Base-by-base conservation (phyloP, 768 basidiomycete genomes). In the Hysterangium stoloniferum region DNA sequence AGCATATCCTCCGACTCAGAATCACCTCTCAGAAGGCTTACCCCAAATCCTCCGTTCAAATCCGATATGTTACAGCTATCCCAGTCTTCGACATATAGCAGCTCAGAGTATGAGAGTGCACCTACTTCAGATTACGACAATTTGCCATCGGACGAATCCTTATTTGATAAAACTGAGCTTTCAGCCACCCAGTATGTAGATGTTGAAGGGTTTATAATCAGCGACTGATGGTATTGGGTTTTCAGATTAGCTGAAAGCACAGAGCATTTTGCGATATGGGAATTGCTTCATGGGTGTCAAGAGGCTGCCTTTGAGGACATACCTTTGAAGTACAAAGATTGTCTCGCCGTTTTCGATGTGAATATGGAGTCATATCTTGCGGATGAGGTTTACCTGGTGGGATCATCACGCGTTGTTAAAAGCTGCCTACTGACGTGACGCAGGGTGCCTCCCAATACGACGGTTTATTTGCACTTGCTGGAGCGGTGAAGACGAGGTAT, bases 271-370 rank as follows among this genome's bases (percentile, higher is more conserved):
- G 33, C 43, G 33, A 51, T 40, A 41, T 51, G 49, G 49, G 49
- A 51, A 31, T 1, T 28, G 12, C 41, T 51, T 9, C 28, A 51
- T 42, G 25, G 40, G n/a, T 51, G 49, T 37, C 49, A 51, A 41
- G 49, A 51, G 27, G 49, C 49, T 15, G 49, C 49, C 6, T 41
- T 41, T 22, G 20, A 42, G 35, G 49, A 51, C 31, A 43, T 51
- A 28, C 38, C 49, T 29, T n/a, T 20, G 17, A 22, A 24, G 19
- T 32, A 51, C 25, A 15, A 22, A 7, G 9, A 41, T 17, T 51
- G 40, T 28, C 36, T 51, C 19, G 27, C 38, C n/a, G 33, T 51
- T 27, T 51, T 51, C 38, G n/a, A 28, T 8, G 13, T 11, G n/a
- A n/a, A n/a, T 13, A 17, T 19, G 29, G 4, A 20, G 4, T 17